These are phyloP conservation scores for Ustilago loliicola DNA, from an alignment of 1,284 basidiomycete genomes.

Conservation along the genomic window DNA sequence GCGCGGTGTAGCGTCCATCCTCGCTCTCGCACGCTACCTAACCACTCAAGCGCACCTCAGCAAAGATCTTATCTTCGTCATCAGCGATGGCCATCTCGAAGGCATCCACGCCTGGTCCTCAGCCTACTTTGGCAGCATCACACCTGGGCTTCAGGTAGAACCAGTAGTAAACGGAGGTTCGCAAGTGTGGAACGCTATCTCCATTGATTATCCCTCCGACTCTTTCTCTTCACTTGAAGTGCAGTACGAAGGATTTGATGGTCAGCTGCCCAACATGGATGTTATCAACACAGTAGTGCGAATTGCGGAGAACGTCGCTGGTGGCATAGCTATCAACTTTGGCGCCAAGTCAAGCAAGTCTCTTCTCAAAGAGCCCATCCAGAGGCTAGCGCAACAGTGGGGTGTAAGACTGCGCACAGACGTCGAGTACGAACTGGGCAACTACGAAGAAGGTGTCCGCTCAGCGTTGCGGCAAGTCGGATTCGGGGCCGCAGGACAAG, in stretches of 20 bases:
- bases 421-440: slow-evolving; percentile 33
- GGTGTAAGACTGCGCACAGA: slow-evolving; percentile 15
- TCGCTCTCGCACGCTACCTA: slow-evolving; percentile 85
- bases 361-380: slow-evolving; percentile 18
- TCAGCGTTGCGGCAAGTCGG: slow-evolving; percentile 26
- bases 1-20: slow-evolving; percentile 84
- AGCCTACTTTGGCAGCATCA: slow-evolving; percentile 81
- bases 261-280: slow-evolving; percentile 95
- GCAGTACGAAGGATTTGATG: slow-evolving; percentile 94
- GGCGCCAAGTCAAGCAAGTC: slow-evolving; percentile 6
- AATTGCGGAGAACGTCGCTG: slow-evolving; percentile 80
- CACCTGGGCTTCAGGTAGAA: slow-evolving; percentile 78
- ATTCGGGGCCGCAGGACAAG: slow-evolving; percentile 28
- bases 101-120: slow-evolving; percentile 93
- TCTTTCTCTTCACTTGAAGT: slow-evolving; percentile 93
- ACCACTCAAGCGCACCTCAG: slow-evolving; percentile 71
- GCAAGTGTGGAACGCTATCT: slow-evolving; percentile 85
- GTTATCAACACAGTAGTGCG: slow-evolving; percentile 84
- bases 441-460: slow-evolving; percentile 35
- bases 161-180: slow-evolving; percentile 72
- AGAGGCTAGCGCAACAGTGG: slow-evolving; percentile 9
- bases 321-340: slow-evolving; percentile 26
- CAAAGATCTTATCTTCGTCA: slow-evolving; percentile 85
- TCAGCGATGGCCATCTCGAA: slow-evolving; percentile 88
- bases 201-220: slow-evolving; percentile 95